Evolutionary conservation across 441 rosid genomes (phyloP).

Genomic region (Euphorbia celastroides): DNA sequence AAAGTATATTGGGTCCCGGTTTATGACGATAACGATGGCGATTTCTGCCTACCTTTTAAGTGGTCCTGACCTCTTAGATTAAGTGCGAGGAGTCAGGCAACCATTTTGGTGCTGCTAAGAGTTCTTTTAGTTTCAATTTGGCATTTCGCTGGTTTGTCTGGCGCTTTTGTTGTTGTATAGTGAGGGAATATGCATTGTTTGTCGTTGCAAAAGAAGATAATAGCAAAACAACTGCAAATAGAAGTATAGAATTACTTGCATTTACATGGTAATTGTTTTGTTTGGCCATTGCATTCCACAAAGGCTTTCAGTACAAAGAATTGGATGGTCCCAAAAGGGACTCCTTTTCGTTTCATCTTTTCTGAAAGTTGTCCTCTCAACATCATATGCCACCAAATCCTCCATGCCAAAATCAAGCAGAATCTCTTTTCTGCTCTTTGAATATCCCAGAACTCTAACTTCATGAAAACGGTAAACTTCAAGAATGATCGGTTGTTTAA

Average conservation of each 20-base stretch:
- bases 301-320: neutral
- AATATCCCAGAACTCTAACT: neutral
- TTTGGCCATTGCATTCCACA: too few species aligned
- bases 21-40: constrained; percentile 93
- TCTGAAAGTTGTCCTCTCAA: neutral
- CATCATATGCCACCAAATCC: neutral
- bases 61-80: constrained; percentile 83
- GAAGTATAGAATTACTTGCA: too few species aligned
- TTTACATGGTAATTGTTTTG: too few species aligned
- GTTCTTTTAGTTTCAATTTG: constrained; percentile 52
- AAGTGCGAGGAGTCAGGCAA: constrained; percentile 69
- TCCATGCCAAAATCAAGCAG: neutral
- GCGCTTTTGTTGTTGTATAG: constrained; percentile 79
- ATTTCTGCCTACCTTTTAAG: constrained; percentile 77
- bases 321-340: neutral
- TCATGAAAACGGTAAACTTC: neutral
- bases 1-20: constrained; percentile 74
- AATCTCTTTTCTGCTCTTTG: neutral
- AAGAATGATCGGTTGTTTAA: neutral
- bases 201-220: too few species aligned
- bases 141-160: constrained; percentile 88
- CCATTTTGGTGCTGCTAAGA: constrained; percentile 86
- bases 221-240: too few species aligned
- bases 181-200: neutral
- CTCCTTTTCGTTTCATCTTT: neutral